Conservation (phyloP, 257 asterid species). For the Solanum rostratum region DNA sequence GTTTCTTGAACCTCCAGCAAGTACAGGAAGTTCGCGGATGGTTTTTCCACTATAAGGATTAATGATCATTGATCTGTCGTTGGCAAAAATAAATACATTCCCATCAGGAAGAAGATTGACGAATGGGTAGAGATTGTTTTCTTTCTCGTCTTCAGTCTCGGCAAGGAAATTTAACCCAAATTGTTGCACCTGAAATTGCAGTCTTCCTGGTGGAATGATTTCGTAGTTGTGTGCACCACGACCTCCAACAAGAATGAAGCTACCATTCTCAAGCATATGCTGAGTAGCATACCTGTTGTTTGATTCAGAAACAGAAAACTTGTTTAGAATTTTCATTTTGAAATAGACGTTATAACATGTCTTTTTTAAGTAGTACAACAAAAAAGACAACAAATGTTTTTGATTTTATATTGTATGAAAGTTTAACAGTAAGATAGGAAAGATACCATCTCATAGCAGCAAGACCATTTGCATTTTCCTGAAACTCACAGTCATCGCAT, state of each 20-base stretch:
- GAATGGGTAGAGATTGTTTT: conserved; percentile 78
- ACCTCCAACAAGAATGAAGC: conserved; percentile 54
- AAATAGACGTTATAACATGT: not conserved
- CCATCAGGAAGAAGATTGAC: conserved; percentile 83
- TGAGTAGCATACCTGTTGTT: conserved; percentile 46
- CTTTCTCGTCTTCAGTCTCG: conserved; percentile 44
- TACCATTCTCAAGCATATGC: conserved; percentile 46
- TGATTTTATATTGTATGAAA: too few relatives aligned
- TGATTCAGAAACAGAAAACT: not conserved
- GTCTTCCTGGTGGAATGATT: conserved; percentile 39
- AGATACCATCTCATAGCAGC: conserved; percentile 44
- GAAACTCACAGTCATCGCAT: conserved; percentile 25
- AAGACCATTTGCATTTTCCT: conserved; percentile 37
- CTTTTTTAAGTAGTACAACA: too few relatives aligned
- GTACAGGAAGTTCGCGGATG: conserved; percentile 43
- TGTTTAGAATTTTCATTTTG: not conserved
- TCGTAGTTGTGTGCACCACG: conserved; percentile 59
- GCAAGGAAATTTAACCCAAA: conserved; percentile 41
- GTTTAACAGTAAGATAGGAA: too few relatives aligned
- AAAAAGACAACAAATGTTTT: too few relatives aligned
- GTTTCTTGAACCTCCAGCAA: conserved; percentile 58
- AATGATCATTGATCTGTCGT: conserved; percentile 49
- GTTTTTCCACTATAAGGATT: conserved; percentile 48
- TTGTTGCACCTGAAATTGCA: conserved; percentile 22
- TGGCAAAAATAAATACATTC: conserved; percentile 64